Percentiles rank a stretch among this genome's conserved stretches.
phyloP scores from a whole-genome alignment of 2,329 filamentous ascomycete genomes.

The Fusarium napiforme region DNA sequence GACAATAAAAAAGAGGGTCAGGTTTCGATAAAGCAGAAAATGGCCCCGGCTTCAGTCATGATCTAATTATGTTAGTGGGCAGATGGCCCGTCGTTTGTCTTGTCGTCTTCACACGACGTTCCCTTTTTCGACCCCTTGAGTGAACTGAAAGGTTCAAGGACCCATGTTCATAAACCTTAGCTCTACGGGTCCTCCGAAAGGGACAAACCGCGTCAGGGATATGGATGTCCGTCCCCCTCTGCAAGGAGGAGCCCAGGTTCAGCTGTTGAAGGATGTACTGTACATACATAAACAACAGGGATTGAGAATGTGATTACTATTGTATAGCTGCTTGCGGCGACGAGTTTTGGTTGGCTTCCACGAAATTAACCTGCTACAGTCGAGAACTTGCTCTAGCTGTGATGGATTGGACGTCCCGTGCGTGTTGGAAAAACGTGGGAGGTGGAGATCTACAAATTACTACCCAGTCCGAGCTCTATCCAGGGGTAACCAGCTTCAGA shows the following conservation, averaged over 20 bases:
- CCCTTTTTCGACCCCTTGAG: constrained; percentile 26
- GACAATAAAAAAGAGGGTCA: constrained; percentile 40
- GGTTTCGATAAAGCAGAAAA: constrained; percentile 15
- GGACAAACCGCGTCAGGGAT: constrained; percentile 26
- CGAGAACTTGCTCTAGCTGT: constrained; percentile 3
- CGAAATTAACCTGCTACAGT: constrained; percentile 25
- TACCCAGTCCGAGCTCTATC: constrained; percentile 28
- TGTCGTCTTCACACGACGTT: constrained; percentile 30
- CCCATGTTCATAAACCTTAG: constrained; percentile 12
- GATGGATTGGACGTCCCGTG: constrained; percentile 19
- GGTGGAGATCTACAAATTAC: constrained; percentile 33
- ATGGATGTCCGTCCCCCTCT: not conserved
- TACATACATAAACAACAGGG: constrained; percentile 15
- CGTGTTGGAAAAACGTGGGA: constrained; percentile 26
- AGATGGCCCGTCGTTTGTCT: constrained; percentile 18
- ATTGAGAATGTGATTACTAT: not conserved
- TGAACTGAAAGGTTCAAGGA: constrained; percentile 10
- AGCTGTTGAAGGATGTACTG: not conserved
- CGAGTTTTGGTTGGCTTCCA: constrained; percentile 4
- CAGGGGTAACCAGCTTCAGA: constrained; percentile 22
- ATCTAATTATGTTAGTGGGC: constrained; percentile 37
- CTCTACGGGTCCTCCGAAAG: constrained; percentile 25
- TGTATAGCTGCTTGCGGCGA: constrained; percentile 11
- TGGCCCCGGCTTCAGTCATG: constrained; percentile 20
- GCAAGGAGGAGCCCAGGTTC: constrained; percentile 2